These are phyloP conservation scores for Takakia lepidozioides DNA, from an alignment of 225 moss, liverwort and hornwort species.

Conservation along the genomic window DNA sequence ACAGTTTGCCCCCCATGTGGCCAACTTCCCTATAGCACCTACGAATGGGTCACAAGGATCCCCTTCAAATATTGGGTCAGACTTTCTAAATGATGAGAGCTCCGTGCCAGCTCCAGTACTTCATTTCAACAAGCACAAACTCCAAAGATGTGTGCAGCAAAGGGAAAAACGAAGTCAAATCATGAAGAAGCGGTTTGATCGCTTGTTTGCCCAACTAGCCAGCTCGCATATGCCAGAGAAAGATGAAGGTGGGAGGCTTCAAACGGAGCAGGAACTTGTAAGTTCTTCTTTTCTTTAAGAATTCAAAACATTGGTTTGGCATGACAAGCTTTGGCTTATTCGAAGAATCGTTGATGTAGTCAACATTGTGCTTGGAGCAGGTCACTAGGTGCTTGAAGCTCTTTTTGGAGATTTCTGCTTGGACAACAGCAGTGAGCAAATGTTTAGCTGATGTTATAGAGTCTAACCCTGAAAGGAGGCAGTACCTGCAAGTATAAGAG, in stretches of 20 bases:
- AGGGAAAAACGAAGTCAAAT: slow-evolving; percentile 42
- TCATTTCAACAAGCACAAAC: slow-evolving; percentile 42
- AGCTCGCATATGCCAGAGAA: slow-evolving; percentile 14
- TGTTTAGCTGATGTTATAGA: no score
- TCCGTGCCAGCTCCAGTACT: slow-evolving; percentile 28
- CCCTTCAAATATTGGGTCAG: slow-evolving; percentile 14
- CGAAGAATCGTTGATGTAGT: no score
- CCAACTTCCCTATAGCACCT: slow-evolving; percentile 33
- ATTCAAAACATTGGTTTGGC: no score
- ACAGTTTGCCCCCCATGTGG: slow-evolving; percentile 59
- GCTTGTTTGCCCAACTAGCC: slow-evolving; percentile 41
- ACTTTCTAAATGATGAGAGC: slow-evolving; percentile 16
- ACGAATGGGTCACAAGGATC: slow-evolving; percentile 18
- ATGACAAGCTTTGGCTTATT: no score
- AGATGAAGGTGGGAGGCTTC: slow-evolving; percentile 13
- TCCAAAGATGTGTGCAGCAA: slow-evolving; percentile 33
- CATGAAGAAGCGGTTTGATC: slow-evolving; percentile 45
- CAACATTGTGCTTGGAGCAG: no score
- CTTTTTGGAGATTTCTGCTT: no score
- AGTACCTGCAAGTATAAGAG: no score
- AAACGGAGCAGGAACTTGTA: slow-evolving; percentile 14
- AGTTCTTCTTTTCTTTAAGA: no score
- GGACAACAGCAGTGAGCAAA: no score
- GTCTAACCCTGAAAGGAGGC: no score
- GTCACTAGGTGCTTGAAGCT: no score